These are phyloP conservation scores for Ramaria sp. DNA, from an alignment of 768 basidiomycete genomes.

Conservation along the genomic window DNA sequence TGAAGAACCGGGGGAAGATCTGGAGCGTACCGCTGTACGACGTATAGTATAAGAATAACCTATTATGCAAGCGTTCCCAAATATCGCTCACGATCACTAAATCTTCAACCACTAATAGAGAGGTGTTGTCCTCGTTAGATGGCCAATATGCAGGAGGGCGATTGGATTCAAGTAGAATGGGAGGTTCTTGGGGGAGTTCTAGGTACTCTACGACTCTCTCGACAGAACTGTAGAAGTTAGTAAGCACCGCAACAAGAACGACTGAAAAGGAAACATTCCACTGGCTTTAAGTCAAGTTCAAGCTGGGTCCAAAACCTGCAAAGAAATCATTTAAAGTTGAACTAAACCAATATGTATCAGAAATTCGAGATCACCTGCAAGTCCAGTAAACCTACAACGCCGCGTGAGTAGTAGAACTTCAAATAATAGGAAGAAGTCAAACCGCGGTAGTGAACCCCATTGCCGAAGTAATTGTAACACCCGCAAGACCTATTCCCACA, in stretches of 20 bases:
- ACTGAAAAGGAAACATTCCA: conserved; percentile 10
- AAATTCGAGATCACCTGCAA: conserved; percentile 21
- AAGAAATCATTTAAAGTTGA: background rate
- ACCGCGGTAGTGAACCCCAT: conserved; percentile 43
- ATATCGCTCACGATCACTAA: conserved; percentile 36
- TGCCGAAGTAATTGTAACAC: conserved; percentile 61
- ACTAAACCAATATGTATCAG: background rate
- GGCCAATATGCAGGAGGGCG: conserved; percentile 93
- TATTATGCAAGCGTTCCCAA: background rate
- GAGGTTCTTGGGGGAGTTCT: conserved; percentile 79
- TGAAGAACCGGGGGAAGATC: conserved; percentile 77
- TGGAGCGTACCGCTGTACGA: conserved; percentile 56
- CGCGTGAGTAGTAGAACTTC: background rate
- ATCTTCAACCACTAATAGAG: conserved; percentile 60
- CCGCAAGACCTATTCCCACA: conserved; percentile 24
- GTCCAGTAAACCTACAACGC: conserved; percentile 31
- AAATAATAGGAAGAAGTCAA: conserved; percentile 4
- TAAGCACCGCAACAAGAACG: background rate
- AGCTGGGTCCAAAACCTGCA: conserved; percentile 35
- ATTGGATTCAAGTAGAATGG: conserved; percentile 57
- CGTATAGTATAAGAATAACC: conserved; percentile 10
- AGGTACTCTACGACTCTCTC: conserved; percentile 91
- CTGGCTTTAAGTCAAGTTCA: conserved; percentile 68
- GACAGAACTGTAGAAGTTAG: conserved; percentile 45
- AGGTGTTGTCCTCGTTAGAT: conserved; percentile 44